Conservation (phyloP, 176 grass and related monocot species). For the Calamus simplicifolius region DNA sequence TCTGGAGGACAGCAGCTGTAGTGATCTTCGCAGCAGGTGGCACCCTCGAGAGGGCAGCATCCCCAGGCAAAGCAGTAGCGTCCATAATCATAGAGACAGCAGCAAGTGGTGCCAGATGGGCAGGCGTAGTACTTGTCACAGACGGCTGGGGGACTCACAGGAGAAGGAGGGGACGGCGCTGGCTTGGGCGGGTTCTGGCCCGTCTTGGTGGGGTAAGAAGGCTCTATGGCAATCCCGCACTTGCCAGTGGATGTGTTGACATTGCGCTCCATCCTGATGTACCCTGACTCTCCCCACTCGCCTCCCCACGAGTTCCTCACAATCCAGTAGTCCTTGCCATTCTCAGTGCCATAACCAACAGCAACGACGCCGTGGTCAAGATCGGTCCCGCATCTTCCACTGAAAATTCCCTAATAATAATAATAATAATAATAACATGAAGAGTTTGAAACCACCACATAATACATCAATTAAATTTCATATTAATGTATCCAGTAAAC, state of each 20-base stretch:
- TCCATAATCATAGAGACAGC: conserved; percentile 9
- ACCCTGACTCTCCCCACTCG: conserved; percentile 10
- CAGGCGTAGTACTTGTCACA: conserved; percentile 7
- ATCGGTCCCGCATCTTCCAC: conserved; percentile 5
- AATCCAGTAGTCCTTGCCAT: conserved; percentile 13
- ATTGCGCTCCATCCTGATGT: conserved; percentile 13
- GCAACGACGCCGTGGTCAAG: conserved; percentile 12
- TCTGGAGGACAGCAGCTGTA: conserved; percentile 17
- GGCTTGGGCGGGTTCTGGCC: conserved; percentile 1
- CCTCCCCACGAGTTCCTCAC: conserved; percentile 11
- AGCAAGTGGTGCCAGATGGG: conserved; percentile 8
- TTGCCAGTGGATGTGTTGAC: neutral
- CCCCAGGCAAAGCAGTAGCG: conserved; percentile 11
- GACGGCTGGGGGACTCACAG: neutral
- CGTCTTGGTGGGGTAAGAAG: conserved; percentile 6
- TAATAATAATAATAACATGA: too few species aligned
- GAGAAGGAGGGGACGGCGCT: conserved; percentile 8
- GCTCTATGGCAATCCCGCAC: conserved; percentile 4
- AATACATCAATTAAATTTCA: too few species aligned
- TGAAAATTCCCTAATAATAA: conserved; percentile 10
- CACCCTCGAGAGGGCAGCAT: conserved; percentile 9
- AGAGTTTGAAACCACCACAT: too few species aligned
- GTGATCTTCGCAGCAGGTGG: conserved; percentile 13
- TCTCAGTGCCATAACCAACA: conserved; percentile 5
- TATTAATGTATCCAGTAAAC: too few species aligned